Base-by-base conservation (phyloP, 495 filamentous ascomycete species). In the Achaetomiella virescens region DNA sequence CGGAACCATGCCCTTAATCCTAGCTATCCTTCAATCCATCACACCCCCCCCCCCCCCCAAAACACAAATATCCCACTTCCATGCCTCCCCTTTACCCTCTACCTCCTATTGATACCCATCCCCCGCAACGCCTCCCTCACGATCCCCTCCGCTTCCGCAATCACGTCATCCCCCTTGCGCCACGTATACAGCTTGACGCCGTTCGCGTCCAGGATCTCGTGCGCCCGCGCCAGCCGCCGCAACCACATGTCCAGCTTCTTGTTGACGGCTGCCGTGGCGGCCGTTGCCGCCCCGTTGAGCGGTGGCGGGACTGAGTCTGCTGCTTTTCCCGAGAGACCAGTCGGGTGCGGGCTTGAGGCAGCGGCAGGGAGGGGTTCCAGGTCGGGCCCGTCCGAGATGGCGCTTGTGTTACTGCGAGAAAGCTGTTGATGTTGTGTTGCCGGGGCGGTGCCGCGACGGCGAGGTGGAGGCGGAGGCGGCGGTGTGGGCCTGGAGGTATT, bases 181-280 rank as follows among this genome's bases (percentile, higher is more conserved):
- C 93, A 98, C 55, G 81, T 91, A 55, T 87, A 82, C 54, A 99
- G 69, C 57, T 82, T 70, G 0, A 97, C 89, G 2, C 87, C 88
- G 48, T 81, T 73, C 0, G 76, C 66, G 5, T 82, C 81, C 9
- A 97, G 77, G 8, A 85, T 71, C 29, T 85, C 78, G 52, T 86
- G 82, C 1, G 95, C 93, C 8, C 83, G 73, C 57, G 81, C 82
- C 82, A 91, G 88, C 47, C 95, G 74, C 53, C 85, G 79, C 51
- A 78, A 72, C 95, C 95, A 99, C 21, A 95, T 65, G 45, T 90
- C 85, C 52, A 95, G 80, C 33, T 90, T 89, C 65, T 91, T 95
- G 60, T 84, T 92, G 11, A 79, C 55, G 43, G 33, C 55, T 56
- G 42, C 58, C 4, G 25, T 35, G 20, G 57, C 31, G 42, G 56